These are phyloP conservation scores for Boletus hoseneyae DNA, from an alignment of 1,284 basidiomycete species.

Conservation along the genomic window DNA sequence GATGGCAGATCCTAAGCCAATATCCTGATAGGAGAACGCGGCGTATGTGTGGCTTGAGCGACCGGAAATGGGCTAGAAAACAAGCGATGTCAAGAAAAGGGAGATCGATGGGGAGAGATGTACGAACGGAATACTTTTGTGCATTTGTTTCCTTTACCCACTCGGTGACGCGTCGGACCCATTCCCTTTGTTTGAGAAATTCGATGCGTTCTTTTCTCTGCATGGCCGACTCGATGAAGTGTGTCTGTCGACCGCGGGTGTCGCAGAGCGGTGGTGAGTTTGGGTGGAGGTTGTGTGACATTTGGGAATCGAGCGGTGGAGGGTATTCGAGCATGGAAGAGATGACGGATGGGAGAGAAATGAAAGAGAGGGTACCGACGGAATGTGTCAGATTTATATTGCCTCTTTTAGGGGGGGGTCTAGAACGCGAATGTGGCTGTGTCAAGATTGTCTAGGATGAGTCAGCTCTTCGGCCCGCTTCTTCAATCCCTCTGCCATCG, in stretches of 20 bases:
- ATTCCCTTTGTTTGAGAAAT: slow-evolving; percentile 33
- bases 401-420: slow-evolving; percentile 11
- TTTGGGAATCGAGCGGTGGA: slow-evolving; percentile 8
- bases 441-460: slow-evolving; percentile 30
- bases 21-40: slow-evolving; percentile 17
- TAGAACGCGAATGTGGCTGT: slow-evolving; percentile 30
- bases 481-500: slow-evolving; percentile 60
- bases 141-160: slow-evolving; percentile 35
- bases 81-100: not conserved
- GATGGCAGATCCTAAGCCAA: slow-evolving; percentile 15
- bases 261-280: slow-evolving; percentile 18
- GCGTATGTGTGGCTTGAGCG: slow-evolving; percentile 11
- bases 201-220: slow-evolving; percentile 35
- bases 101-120: not conserved
- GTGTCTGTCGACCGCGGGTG: slow-evolving; percentile 27
- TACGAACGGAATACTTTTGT: slow-evolving; percentile 27
- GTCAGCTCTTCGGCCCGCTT: slow-evolving; percentile 43
- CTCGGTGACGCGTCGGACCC: slow-evolving; percentile 35
- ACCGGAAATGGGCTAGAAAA: slow-evolving; percentile 21
- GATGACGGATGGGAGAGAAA: not conserved
- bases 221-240: slow-evolving; percentile 24
- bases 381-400: slow-evolving; percentile 13
- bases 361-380: not conserved
- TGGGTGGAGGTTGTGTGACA: slow-evolving; percentile 3
- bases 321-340: slow-evolving; percentile 19